Percentiles rank a stretch among this genome's conserved stretches.
Evolutionary conservation across 1,284 basidiomycete species (phyloP).

Genomic region (Chondrostereum purpureum): DNA sequence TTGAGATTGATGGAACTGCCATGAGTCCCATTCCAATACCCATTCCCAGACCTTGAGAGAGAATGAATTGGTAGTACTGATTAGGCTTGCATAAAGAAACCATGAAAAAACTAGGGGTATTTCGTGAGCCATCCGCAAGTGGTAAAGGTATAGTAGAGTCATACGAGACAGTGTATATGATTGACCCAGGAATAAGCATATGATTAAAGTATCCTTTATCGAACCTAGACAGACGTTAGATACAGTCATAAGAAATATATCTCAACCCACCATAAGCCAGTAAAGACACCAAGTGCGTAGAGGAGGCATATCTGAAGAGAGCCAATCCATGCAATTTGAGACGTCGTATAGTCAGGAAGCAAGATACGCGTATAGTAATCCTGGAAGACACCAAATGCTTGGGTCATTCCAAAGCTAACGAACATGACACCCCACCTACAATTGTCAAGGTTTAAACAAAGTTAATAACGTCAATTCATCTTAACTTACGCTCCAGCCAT

Average conservation of each 20-base stretch:
- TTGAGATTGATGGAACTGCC: conserved; percentile 37
- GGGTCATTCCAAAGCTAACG: conserved; percentile 31
- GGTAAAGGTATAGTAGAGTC: no score
- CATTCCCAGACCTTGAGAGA: conserved; percentile 39
- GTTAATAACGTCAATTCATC: neutral
- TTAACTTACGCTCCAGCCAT: conserved; percentile 2
- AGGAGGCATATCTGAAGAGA: conserved; percentile 29
- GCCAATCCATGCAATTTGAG: conserved; percentile 37
- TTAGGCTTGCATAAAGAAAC: conserved; percentile 25
- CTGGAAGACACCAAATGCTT: conserved; percentile 42
- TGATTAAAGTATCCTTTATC: conserved; percentile 22
- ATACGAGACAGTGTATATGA: conserved; percentile 19
- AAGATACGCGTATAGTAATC: conserved; percentile 29
- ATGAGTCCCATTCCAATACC: conserved; percentile 42
- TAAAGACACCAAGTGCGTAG: conserved; percentile 22
- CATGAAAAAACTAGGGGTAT: conserved; percentile 23
- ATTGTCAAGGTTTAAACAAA: neutral
- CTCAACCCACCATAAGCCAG: conserved; percentile 14
- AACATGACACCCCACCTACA: conserved; percentile 20
- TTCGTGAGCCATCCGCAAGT: no score
- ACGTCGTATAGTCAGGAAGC: conserved; percentile 27
- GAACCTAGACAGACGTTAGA: conserved; percentile 8
- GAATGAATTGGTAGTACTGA: conserved; percentile 31
- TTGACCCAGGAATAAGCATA: conserved; percentile 10
- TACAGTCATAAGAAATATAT: neutral